These are phyloP conservation scores for Trametes gibbosa DNA, from an alignment of 768 basidiomycete species.

Conservation along the genomic window DNA sequence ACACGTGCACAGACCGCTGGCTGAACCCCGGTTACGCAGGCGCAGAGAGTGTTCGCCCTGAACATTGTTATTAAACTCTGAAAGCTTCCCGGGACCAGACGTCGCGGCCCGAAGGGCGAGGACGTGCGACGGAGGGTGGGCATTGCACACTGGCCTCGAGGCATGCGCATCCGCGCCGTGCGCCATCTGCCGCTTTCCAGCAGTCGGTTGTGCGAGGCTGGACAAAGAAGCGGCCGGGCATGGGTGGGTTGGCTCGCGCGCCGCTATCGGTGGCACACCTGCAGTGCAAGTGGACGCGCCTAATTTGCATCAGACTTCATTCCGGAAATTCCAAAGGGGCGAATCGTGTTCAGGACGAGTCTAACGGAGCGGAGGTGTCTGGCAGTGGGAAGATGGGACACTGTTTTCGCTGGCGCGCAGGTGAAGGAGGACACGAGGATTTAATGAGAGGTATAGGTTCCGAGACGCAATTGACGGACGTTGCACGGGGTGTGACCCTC, in stretches of 20 bases:
- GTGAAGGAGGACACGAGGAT: slow-evolving; percentile 1
- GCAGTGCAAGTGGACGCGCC: not conserved
- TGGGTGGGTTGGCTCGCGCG: not conserved
- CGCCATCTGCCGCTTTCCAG: not conserved
- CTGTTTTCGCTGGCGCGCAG: not conserved
- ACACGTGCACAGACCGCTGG: not conserved
- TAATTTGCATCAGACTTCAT: slow-evolving; percentile 9
- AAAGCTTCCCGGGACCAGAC: not conserved
- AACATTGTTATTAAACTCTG: not conserved
- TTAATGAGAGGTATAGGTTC: slow-evolving; percentile 2
- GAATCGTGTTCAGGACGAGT: not conserved
- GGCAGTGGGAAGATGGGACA: not conserved
- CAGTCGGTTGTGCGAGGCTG: not conserved
- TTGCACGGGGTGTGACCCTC: not conserved
- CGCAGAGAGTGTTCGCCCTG: not conserved
- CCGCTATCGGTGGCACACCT: not conserved
- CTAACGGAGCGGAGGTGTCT: slow-evolving; percentile 1
- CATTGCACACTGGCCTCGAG: not conserved
- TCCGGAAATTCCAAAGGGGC: not conserved
- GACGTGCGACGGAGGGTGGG: not conserved
- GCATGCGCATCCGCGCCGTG: not conserved
- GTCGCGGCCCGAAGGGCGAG: not conserved
- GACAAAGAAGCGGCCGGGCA: not conserved
- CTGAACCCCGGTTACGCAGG: not conserved
- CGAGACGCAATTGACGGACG: not conserved